A percentile compares a stretch with the other conserved stretches of the same genome.
Evolutionary conservation across 371 early-diverging fungal species (phyloP).

Genomic region (Globomyces sp.): DNA sequence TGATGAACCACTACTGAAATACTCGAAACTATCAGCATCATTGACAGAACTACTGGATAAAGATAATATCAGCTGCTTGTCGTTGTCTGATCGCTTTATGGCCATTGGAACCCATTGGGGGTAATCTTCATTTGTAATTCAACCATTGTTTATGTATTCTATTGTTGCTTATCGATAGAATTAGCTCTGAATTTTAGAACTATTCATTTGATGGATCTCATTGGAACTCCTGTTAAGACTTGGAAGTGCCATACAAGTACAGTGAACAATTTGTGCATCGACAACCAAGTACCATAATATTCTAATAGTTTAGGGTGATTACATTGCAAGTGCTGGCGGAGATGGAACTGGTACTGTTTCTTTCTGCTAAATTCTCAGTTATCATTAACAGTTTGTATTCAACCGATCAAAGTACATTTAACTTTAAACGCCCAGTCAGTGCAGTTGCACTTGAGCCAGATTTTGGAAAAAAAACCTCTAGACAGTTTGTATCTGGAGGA

Average conservation of each 20-base stretch:
- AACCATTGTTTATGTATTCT: too few relatives aligned
- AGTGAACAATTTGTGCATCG: constrained; percentile 82
- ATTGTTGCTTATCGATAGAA: too few relatives aligned
- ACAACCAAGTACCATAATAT: constrained; percentile 39
- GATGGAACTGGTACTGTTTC: constrained; percentile 64
- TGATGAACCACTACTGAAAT: constrained; percentile 87
- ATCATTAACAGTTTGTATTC: constrained; percentile 71
- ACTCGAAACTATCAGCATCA: constrained; percentile 71
- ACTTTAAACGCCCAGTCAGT: constrained; percentile 85
- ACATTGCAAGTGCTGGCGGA: constrained; percentile 85
- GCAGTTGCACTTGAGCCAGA: constrained; percentile 86
- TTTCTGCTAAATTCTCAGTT: constrained; percentile 21
- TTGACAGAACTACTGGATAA: constrained; percentile 74
- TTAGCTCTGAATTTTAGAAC: constrained; percentile 37
- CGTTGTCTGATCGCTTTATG: constrained; percentile 75
- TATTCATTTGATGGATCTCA: constrained; percentile 87
- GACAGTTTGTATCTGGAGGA: constrained; percentile 87
- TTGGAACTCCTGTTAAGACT: constrained; percentile 79
- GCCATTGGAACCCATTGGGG: constrained; percentile 8
- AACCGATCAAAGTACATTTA: constrained; percentile 58
- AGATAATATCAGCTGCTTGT: constrained; percentile 79
- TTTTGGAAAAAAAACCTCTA: constrained; percentile 67
- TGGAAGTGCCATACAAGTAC: constrained; percentile 72
- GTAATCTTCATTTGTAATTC: too few relatives aligned
- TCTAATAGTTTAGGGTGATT: constrained; percentile 60